Evolutionary conservation across 169 alveolate genomes (phyloP).

Genomic region (Plasmodium knowlesi): DNA sequence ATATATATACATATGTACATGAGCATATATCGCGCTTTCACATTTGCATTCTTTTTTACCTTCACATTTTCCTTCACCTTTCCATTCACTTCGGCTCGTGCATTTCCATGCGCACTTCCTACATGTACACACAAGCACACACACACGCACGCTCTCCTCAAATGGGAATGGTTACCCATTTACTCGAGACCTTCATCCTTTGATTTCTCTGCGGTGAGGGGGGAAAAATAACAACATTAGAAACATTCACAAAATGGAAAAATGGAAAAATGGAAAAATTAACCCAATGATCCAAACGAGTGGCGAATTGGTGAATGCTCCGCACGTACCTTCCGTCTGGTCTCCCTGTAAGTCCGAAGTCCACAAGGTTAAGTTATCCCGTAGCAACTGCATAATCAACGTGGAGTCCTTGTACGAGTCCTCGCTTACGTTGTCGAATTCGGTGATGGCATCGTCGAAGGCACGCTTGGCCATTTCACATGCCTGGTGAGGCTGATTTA

Average conservation of each 20-base stretch:
- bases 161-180: neutral
- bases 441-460: slow-evolving; percentile 96
- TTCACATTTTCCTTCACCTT: neutral
- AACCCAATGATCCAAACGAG: too few relatives aligned
- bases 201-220: slow-evolving; percentile 34
- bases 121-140: neutral
- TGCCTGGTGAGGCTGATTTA: slow-evolving; percentile 98
- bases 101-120: neutral
- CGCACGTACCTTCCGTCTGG: slow-evolving; percentile 44
- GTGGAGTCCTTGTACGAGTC: slow-evolving; percentile 96
- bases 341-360: slow-evolving; percentile 93
- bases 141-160: neutral
- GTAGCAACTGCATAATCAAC: slow-evolving; percentile 95
- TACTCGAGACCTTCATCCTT: slow-evolving; percentile 67
- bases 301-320: neutral
- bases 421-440: slow-evolving; percentile 94
- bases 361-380: slow-evolving; percentile 98
- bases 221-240: neutral
- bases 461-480: slow-evolving; percentile 98
- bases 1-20: neutral
- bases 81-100: neutral
- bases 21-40: neutral
- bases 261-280: neutral
- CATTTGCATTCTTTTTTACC: neutral
- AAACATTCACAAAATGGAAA: neutral